Conservation (phyloP, 768 basidiomycete genomes). For the Trametes villosa region DNA sequence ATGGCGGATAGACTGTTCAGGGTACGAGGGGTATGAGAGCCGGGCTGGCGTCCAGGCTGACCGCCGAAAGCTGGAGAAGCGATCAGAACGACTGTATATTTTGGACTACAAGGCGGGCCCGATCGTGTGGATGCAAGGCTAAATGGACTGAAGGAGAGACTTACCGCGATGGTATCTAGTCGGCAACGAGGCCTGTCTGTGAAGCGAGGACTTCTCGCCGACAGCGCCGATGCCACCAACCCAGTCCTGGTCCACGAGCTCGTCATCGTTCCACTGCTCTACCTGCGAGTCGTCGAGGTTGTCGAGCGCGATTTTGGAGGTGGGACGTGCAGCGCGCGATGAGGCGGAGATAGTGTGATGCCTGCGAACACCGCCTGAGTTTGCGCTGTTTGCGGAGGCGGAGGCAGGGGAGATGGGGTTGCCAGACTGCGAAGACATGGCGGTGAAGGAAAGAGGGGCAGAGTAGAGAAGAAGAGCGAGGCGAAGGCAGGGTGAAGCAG, state of each 20-base stretch:
- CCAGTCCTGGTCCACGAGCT: slow-evolving; percentile 81
- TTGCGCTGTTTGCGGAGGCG: slow-evolving; percentile 40
- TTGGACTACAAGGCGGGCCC: slow-evolving; percentile 7
- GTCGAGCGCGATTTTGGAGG: slow-evolving; percentile 64
- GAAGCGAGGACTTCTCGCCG: slow-evolving; percentile 79
- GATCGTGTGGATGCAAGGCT: slow-evolving; percentile 13
- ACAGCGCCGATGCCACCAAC: slow-evolving; percentile 81
- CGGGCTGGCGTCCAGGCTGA: slow-evolving; percentile 54
- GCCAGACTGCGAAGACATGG: slow-evolving; percentile 44
- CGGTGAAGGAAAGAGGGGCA: slow-evolving; percentile 16
- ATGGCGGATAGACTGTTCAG: slow-evolving; percentile 86
- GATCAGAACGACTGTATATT: slow-evolving; percentile 11
- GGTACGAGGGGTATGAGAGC: slow-evolving; percentile 69
- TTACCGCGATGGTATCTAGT: slow-evolving; percentile 79
- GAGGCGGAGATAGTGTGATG: slow-evolving; percentile 84
- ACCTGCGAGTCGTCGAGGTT: slow-evolving; percentile 61
- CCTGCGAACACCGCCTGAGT: slow-evolving; percentile 62
- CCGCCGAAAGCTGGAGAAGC: slow-evolving; percentile 53
- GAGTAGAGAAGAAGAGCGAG: slow-evolving; percentile 17
- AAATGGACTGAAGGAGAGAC: slow-evolving; percentile 20
- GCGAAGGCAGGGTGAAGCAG: slow-evolving; percentile 5
- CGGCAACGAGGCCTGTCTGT: slow-evolving; percentile 81
- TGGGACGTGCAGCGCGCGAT: slow-evolving; percentile 64
- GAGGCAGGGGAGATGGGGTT: slow-evolving; percentile 49
- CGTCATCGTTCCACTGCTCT: slow-evolving; percentile 73